Base-by-base conservation (phyloP, 495 filamentous ascomycete genomes). In the Xeromyces bisporus region DNA sequence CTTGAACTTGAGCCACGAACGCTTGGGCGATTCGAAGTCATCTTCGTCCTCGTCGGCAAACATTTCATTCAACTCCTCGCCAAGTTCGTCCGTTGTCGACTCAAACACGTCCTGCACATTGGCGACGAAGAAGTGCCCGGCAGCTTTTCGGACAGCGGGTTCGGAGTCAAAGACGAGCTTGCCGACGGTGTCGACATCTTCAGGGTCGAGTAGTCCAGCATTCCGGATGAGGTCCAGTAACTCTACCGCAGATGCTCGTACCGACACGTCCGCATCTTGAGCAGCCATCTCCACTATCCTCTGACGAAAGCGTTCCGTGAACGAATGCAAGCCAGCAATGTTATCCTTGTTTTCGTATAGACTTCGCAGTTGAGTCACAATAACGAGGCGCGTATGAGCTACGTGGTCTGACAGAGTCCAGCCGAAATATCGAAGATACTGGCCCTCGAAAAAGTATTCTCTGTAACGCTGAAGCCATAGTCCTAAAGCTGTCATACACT, bases 281-380 rank as follows among this genome's bases (percentile, higher is more conserved):
- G 74, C 75, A 1, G 83, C 84, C 67, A 97, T 93, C 55, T 97
- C 89, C 8, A 96, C 79, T 9, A 96, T 58, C n/a, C 91, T 73
- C 1, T 72, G 59, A 20, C 85, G 64, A 50, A 93, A 96, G 20
- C 82, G 67, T 42, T 93, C 87, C 9, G 83, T 93, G 42, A 96
- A 96, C 32, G 79, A 75, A 24, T 79, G 71, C 21, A 97, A 53
- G 14, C 77, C 75, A 33, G 71, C 73, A 15, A 83, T 62, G 39
- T 86, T 83, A 29, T 84, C 70, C 39, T 69, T 69, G 33, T 71
- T 68, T 46, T 75, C 79, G 48, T 80, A 80, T 2, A 97, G 60
- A 32, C 67, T 73, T 2, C 68, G 59, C 3, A 97, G 62, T 41
- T 93, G 78, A 38, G 73, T 80, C n/a, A 96, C 47, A 7, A 82